A percentile compares a stretch with the other conserved stretches of the same genome.
These are phyloP conservation scores for Tremella yokohamensis DNA, from an alignment of 768 basidiomycete species.

Conservation along the genomic window DNA sequence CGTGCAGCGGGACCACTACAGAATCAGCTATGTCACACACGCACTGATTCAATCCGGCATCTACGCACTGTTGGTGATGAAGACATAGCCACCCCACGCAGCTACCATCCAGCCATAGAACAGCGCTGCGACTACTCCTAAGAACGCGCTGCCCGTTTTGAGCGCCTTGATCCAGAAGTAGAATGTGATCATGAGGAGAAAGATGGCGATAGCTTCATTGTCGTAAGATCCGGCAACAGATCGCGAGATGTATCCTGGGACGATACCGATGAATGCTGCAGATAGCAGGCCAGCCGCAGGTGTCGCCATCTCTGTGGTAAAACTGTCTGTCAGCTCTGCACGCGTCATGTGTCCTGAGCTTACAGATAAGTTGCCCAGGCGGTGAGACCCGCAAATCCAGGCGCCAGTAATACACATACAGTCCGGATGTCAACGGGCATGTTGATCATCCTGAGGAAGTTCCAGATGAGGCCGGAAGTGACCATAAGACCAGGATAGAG, in stretches of 20 bases:
- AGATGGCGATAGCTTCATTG: conserved; percentile 99
- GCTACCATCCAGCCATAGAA: conserved; percentile 99
- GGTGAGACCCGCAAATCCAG: conserved; percentile 92
- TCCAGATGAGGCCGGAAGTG: conserved; percentile 96
- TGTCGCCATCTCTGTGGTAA: conserved; percentile 94
- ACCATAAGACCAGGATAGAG: conserved; percentile 99
- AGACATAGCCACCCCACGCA: conserved; percentile 96
- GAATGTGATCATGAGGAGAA: conserved; percentile 99
- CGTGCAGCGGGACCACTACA: conserved; percentile 86
- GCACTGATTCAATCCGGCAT: background rate
- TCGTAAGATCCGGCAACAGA: conserved; percentile 99
- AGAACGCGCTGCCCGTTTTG: conserved; percentile 88
- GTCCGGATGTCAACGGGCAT: conserved; percentile 97
- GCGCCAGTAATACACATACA: conserved; percentile 92
- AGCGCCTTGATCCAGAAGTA: conserved; percentile 95
- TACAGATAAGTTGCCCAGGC: conserved; percentile 96
- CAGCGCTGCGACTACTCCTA: conserved; percentile 80
- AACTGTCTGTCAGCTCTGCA: conserved; percentile 57
- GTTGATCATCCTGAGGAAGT: conserved; percentile 75
- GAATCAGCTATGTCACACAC: background rate
- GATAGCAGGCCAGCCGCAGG: conserved; percentile 93
- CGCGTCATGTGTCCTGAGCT: conserved; percentile 40
- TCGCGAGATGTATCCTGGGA: conserved; percentile 94
- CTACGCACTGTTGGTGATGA: conserved; percentile 83
- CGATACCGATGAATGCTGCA: conserved; percentile 96